phyloP scores from a whole-genome alignment of 2,329 filamentous ascomycete genomes.

The Eutypa lata region DNA sequence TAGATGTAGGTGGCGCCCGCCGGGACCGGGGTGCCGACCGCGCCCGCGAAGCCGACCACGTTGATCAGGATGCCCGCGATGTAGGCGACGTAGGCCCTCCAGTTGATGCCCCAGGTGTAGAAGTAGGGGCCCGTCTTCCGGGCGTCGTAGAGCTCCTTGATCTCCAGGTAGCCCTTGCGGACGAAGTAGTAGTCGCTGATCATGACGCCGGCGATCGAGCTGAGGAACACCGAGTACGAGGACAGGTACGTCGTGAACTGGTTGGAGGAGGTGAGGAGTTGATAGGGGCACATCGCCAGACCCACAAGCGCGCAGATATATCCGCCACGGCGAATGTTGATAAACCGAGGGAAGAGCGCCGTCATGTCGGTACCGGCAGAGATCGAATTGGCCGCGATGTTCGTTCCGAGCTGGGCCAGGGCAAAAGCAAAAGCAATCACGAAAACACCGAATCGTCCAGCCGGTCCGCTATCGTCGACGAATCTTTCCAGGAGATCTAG shows the following conservation, averaged over 20 bases:
- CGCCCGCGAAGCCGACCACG: constrained; percentile 85
- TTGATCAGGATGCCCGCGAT: constrained; percentile 83
- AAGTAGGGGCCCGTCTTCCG: constrained; percentile 68
- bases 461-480: constrained; percentile 65
- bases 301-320: constrained; percentile 81
- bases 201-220: constrained; percentile 89
- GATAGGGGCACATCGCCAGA: constrained; percentile 84
- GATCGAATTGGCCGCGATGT: constrained; percentile 83
- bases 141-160: constrained; percentile 76
- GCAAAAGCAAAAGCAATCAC: constrained; percentile 69
- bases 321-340: constrained; percentile 83
- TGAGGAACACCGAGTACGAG: constrained; percentile 91
- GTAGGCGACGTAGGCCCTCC: constrained; percentile 81
- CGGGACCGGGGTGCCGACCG: constrained; percentile 69
- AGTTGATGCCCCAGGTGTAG: constrained; percentile 71
- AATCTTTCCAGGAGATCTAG: constrained; percentile 64
- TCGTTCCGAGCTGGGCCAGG: constrained; percentile 80
- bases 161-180: constrained; percentile 74
- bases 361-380: constrained; percentile 82
- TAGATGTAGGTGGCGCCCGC: constrained; percentile 81
- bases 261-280: constrained; percentile 70
- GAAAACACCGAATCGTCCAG: constrained; percentile 72
- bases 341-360: constrained; percentile 71
- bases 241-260: constrained; percentile 90
- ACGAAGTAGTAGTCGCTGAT: constrained; percentile 84